A percentile compares a stretch with the other conserved stretches of the same genome.
phyloP scores from a whole-genome alignment of 306 rosid genomes.

The Castanea crenata region DNA sequence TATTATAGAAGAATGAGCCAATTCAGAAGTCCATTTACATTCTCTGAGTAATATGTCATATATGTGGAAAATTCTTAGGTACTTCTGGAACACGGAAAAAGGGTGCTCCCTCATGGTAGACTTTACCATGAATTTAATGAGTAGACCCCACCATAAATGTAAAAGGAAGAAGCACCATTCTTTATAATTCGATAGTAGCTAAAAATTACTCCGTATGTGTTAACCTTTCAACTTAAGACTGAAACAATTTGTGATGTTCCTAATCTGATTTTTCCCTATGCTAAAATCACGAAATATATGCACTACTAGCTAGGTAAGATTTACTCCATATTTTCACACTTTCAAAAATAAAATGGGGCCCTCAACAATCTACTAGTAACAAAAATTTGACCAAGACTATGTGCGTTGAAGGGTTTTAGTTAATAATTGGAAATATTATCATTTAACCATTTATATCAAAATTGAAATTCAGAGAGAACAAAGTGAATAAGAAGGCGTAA shows the following conservation, averaged over 20 bases:
- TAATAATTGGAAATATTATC: slow-evolving; percentile 31
- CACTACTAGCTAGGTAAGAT: too few species aligned
- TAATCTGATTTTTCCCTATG: background rate
- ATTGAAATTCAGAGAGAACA: background rate
- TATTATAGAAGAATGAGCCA: background rate
- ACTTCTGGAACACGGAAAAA: too few species aligned
- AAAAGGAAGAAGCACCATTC: too few species aligned
- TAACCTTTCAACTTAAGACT: background rate
- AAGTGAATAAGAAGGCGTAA: background rate
- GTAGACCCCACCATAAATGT: too few species aligned
- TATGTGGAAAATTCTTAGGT: background rate
- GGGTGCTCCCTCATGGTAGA: too few species aligned
- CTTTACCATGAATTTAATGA: too few species aligned
- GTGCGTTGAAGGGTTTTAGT: slow-evolving; percentile 17
- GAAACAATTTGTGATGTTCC: background rate
- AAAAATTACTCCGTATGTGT: background rate
- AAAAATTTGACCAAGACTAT: slow-evolving; percentile 40
- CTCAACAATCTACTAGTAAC: slow-evolving; percentile 27
- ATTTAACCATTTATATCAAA: slow-evolving; percentile 34
- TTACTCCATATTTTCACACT: too few species aligned
- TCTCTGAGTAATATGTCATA: background rate
- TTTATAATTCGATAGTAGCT: too few species aligned
- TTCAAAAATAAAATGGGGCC: slow-evolving; percentile 23
- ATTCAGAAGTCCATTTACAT: background rate
- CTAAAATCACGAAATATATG: background rate